Base-by-base conservation (phyloP, 257 asterid genomes). In the Solanum ossicruentum region DNA sequence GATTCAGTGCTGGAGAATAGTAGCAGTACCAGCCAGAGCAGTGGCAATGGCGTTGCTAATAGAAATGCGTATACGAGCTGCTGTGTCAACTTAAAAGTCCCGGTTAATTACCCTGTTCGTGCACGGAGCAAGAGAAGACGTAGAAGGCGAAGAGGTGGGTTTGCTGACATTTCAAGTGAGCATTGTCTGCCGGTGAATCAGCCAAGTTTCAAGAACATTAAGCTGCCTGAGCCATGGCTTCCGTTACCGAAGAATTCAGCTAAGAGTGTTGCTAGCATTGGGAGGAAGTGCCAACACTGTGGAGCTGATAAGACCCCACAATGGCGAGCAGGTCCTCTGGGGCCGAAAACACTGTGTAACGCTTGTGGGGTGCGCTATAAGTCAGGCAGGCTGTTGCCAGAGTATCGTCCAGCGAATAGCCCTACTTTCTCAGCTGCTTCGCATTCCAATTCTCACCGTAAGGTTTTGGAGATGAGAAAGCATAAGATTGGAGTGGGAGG, bases 271-370 rank as follows among this genome's bases (percentile, higher is more conserved):
- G 83, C 86, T 16, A 71, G 87, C 17, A 84, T 91, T 83, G 97
- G 97, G 47, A 90, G 99, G 87, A 89, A 90, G 89, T 94, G 99
- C 88, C 67, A 88, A 86, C 99, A 95, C 80, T 95, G 99, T 87
- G 94, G 93, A 23, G 87, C 95, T 0, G 98, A 93, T 72, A 91
- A 93, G 90, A 95, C 99, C 3, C 99, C 99, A 0, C 98, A 94
- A 84, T 95, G 99, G 99, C 81, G 99, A 57, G 97, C 97, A 0
- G 99, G 99, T 0, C 99, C 99, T 0, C 90, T 88, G 92, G 99
- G 99, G 6, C 95, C 95, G 0, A 95, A 95, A 54, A 94, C 99
- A 0, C 92, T 95, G 17, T 95, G 99, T 86, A 95, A 95, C 43
- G 98, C 99, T 4, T 95, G 99, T 78, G 99, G 99, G 41, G 99